phyloP scores from a whole-genome alignment of 1,139 yeast genomes.

The Zygosaccharomyces sapae region DNA sequence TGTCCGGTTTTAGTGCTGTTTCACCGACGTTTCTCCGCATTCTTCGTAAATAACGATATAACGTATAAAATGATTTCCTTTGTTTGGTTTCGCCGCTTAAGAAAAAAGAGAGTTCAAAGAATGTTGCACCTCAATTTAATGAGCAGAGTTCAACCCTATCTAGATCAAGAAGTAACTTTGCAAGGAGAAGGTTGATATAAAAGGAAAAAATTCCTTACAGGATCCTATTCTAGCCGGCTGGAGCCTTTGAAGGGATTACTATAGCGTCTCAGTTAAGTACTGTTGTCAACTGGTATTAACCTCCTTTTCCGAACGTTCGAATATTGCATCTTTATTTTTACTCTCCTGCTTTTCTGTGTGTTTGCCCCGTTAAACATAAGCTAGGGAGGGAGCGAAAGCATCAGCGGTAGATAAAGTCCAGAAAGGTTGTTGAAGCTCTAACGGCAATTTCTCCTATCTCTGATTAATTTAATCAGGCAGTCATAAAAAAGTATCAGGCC shows the following conservation, averaged over 20 bases:
- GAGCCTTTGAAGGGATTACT: neutral
- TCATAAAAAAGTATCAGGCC: too few relatives aligned
- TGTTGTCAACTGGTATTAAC: too few relatives aligned
- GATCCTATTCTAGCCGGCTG: slow-evolving; percentile 2
- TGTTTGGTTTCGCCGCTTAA: neutral
- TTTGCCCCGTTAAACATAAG: neutral
- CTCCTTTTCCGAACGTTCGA: neutral
- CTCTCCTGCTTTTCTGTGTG: neutral
- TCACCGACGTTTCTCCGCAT: neutral
- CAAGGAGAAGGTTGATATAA: neutral
- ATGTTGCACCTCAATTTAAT: neutral
- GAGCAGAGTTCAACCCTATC: slow-evolving; percentile 3
- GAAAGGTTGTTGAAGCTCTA: neutral
- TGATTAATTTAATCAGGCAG: too few relatives aligned
- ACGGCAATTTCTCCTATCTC: too few relatives aligned
- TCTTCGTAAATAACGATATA: neutral
- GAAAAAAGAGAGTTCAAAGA: slow-evolving; percentile 1
- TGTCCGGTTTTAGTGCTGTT: neutral
- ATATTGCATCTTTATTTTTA: neutral
- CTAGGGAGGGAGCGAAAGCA: neutral
- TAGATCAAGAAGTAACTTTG: neutral
- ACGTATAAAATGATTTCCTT: too few relatives aligned
- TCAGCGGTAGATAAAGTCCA: neutral
- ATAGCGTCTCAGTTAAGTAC: neutral
- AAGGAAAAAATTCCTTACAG: neutral